phyloP scores from a whole-genome alignment of 345 rosid species.

The Mercurialis annua region DNA sequence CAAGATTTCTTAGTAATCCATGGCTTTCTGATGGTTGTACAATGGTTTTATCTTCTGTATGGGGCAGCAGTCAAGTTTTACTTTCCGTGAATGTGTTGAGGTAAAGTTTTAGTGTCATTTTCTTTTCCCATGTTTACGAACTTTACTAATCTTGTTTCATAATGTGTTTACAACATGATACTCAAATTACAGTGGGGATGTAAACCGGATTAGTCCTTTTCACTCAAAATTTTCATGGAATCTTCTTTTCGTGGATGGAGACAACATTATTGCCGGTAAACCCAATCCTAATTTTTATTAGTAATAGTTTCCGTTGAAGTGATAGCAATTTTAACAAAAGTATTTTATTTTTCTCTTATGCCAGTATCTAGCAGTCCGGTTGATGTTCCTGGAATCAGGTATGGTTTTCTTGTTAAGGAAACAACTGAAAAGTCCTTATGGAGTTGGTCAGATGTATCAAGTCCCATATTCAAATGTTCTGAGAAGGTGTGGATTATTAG shows the following conservation, averaged over 20 bases:
- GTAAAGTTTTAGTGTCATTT: slow-evolving; percentile 29
- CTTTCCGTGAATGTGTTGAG: slow-evolving; percentile 63
- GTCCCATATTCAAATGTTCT: slow-evolving; percentile 56
- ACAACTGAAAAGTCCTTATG: slow-evolving; percentile 41
- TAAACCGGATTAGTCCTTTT: slow-evolving; percentile 60
- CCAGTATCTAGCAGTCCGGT: slow-evolving; percentile 84
- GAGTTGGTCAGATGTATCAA: slow-evolving; percentile 67
- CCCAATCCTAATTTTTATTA: slow-evolving; percentile 4
- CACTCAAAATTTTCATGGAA: slow-evolving; percentile 68
- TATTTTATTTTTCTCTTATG: slow-evolving; percentile 6
- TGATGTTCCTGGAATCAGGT: slow-evolving; percentile 68
- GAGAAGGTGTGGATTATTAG: slow-evolving; percentile 43
- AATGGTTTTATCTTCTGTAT: slow-evolving; percentile 65
- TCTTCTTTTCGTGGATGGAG: slow-evolving; percentile 64
- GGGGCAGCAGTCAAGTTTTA: slow-evolving; percentile 68
- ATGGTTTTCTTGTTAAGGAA: slow-evolving; percentile 51
- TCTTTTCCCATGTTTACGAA: background rate
- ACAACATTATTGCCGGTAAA: slow-evolving; percentile 75
- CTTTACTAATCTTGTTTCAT: slow-evolving; percentile 4
- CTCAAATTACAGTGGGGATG: slow-evolving; percentile 57
- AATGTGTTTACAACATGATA: slow-evolving; percentile 15
- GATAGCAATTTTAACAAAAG: no score
- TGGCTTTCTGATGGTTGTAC: slow-evolving; percentile 94
- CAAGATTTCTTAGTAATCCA: slow-evolving; percentile 47
- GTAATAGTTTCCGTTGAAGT: background rate